Evolutionary conservation across 345 rosid genomes (phyloP).

Genomic region (Camelina sativa): DNA sequence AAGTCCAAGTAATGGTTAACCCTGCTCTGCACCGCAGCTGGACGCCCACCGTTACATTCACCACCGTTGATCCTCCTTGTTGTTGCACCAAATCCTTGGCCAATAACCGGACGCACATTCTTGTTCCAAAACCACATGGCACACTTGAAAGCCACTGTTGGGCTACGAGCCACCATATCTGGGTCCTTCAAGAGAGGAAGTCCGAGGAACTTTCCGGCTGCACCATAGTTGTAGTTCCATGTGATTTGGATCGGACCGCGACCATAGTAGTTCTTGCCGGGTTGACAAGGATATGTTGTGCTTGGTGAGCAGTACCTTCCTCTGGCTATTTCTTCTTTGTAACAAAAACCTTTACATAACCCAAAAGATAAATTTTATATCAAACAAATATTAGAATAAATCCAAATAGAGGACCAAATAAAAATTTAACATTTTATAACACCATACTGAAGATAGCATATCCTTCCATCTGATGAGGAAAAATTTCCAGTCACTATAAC

Average conservation of each 20-base stretch:
- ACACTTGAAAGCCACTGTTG: conserved; percentile 52
- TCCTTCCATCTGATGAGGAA: neutral
- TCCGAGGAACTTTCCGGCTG: conserved; percentile 50
- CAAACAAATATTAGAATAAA: too few relatives aligned
- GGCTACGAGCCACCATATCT: conserved; percentile 52
- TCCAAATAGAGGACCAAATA: neutral
- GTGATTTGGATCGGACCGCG: conserved; percentile 64
- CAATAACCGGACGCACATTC: conserved; percentile 50
- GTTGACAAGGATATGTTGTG: conserved; percentile 36
- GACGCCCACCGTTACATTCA: conserved; percentile 52
- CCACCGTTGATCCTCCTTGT: conserved; percentile 57
- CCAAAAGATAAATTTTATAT: neutral
- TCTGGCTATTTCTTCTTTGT: conserved; percentile 46
- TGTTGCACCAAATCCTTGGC: conserved; percentile 58
- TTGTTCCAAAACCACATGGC: conserved; percentile 66
- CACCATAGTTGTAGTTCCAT: conserved; percentile 64
- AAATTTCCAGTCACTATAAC: neutral
- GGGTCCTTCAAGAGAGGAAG: conserved; percentile 55
- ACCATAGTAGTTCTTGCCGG: conserved; percentile 54
- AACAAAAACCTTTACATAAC: conserved; percentile 45
- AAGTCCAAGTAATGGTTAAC: conserved; percentile 48
- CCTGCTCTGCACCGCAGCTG: conserved; percentile 45
- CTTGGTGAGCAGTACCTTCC: conserved; percentile 40
- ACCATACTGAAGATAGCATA: neutral
- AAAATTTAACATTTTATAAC: neutral